These are phyloP conservation scores for Sarocladium strictum DNA, from an alignment of 2,329 filamentous ascomycete species.

Conservation along the genomic window DNA sequence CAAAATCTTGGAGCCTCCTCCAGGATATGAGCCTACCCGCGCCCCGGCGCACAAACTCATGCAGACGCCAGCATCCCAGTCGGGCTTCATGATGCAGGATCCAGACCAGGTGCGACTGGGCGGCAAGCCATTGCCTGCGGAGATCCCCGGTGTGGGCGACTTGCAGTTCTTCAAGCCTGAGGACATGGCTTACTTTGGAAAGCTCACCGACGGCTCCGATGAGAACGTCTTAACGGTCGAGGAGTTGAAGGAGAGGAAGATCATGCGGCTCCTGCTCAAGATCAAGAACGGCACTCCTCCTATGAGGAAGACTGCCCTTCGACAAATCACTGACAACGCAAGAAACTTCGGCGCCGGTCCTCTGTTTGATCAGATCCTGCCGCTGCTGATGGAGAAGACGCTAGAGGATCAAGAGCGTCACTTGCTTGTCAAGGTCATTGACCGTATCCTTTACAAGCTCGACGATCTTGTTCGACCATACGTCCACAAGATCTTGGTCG, in stretches of 20 bases:
- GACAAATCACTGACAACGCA: slow-evolving; percentile 96
- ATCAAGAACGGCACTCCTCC: slow-evolving; percentile 99
- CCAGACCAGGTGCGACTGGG: slow-evolving; percentile 76
- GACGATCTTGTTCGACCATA: slow-evolving; percentile 94
- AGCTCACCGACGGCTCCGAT: slow-evolving; percentile 88
- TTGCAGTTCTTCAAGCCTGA: slow-evolving; percentile 97
- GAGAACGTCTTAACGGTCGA: slow-evolving; percentile 90
- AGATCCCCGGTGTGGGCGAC: slow-evolving; percentile 93
- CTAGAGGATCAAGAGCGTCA: slow-evolving; percentile 97
- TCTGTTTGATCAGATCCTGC: slow-evolving; percentile 95
- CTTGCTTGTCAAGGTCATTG: slow-evolving; percentile 97
- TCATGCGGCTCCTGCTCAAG: slow-evolving; percentile 93
- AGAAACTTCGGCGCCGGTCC: slow-evolving; percentile 90
- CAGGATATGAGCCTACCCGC: slow-evolving; percentile 82
- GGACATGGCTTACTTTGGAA: slow-evolving; percentile 98
- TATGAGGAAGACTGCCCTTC: slow-evolving; percentile 95
- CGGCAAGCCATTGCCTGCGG: slow-evolving; percentile 86
- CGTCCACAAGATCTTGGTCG: slow-evolving; percentile 96
- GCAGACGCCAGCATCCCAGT: slow-evolving; percentile 66
- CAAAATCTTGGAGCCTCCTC: slow-evolving; percentile 83
- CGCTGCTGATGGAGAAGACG: slow-evolving; percentile 95
- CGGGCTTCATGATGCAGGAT: slow-evolving; percentile 97
- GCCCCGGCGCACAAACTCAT: slow-evolving; percentile 70
- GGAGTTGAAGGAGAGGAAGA: slow-evolving; percentile 95
- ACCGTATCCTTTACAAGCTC: slow-evolving; percentile 96